Conservation (phyloP, 2,329 filamentous ascomycete species). For the Venturia pyrina region DNA sequence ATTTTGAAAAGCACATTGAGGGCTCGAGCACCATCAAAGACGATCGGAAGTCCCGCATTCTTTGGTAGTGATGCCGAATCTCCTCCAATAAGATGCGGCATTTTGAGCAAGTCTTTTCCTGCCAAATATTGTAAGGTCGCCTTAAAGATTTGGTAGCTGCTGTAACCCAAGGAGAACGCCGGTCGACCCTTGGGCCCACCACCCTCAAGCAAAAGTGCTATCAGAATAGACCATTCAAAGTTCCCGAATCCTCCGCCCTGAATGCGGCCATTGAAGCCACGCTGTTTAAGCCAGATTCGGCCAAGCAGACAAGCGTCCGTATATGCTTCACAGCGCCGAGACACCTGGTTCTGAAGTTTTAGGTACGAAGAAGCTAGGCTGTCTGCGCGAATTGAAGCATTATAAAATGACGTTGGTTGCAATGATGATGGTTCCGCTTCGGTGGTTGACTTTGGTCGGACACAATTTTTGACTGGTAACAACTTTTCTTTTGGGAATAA, state of each 20-base stretch:
- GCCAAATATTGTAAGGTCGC: slow-evolving; percentile 81
- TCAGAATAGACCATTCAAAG: slow-evolving; percentile 79
- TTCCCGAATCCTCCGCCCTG: slow-evolving; percentile 77
- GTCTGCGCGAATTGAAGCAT: slow-evolving; percentile 73
- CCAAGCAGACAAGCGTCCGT: slow-evolving; percentile 79
- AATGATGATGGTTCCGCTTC: slow-evolving; percentile 14
- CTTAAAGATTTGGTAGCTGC: slow-evolving; percentile 90
- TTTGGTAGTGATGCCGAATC: slow-evolving; percentile 23
- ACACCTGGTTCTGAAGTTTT: slow-evolving; percentile 60
- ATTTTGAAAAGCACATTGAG: slow-evolving; percentile 88
- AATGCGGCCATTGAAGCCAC: slow-evolving; percentile 64
- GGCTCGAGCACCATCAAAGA: slow-evolving; percentile 66
- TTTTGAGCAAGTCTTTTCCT: slow-evolving; percentile 59
- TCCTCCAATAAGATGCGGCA: slow-evolving; percentile 41
- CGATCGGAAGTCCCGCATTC: slow-evolving; percentile 48
- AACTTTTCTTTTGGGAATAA: slow-evolving; percentile 66
- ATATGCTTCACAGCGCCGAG: slow-evolving; percentile 62
- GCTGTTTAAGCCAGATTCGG: slow-evolving; percentile 78
- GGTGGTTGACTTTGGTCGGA: slow-evolving; percentile 45
- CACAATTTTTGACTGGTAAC: slow-evolving; percentile 56
- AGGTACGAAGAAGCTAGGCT: slow-evolving; percentile 64
- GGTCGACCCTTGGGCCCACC: slow-evolving; percentile 62
- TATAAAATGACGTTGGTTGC: slow-evolving; percentile 71
- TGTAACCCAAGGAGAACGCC: slow-evolving; percentile 69
- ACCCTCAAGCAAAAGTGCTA: slow-evolving; percentile 71